These are phyloP conservation scores for Zygotorulaspora danielsina DNA, from an alignment of 805 yeast genomes.

Conservation along the genomic window DNA sequence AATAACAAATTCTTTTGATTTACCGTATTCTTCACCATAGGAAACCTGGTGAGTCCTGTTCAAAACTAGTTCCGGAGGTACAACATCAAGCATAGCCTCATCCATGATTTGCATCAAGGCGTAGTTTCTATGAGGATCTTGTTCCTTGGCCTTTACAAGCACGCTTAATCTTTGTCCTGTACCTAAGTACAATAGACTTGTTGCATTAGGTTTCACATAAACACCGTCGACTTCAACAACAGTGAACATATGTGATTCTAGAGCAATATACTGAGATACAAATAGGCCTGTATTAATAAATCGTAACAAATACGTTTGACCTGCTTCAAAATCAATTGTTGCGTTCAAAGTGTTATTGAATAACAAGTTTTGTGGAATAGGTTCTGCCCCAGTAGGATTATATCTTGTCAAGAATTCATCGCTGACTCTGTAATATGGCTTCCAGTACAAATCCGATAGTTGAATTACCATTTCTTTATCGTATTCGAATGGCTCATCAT, in stretches of 20 bases:
- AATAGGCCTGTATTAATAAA: conserved; percentile 66
- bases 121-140: conserved; percentile 45
- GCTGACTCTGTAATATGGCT: conserved; percentile 44
- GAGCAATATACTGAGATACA: conserved; percentile 63
- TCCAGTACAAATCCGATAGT: conserved; percentile 62
- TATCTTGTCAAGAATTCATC: conserved; percentile 53
- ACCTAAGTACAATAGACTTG: conserved; percentile 56
- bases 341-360: conserved; percentile 62
- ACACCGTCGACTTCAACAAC: conserved; percentile 76
- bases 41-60: conserved; percentile 53
- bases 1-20: conserved; percentile 30
- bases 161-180: conserved; percentile 83
- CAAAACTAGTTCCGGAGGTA: conserved; percentile 56
- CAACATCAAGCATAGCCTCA: conserved; percentile 60
- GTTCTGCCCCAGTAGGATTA: conserved; percentile 84
- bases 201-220: conserved; percentile 52
- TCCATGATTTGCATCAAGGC: conserved; percentile 62
- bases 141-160: conserved; percentile 52
- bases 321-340: conserved; percentile 51
- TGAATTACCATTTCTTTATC: conserved; percentile 60
- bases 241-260: conserved; percentile 68
- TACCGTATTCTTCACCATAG: conserved; percentile 40
- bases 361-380: conserved; percentile 63
- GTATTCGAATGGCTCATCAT: conserved; percentile 49
- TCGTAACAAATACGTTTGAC: conserved; percentile 60